Conservation (phyloP, 345 rosid species). For the Lepidium africanum region DNA sequence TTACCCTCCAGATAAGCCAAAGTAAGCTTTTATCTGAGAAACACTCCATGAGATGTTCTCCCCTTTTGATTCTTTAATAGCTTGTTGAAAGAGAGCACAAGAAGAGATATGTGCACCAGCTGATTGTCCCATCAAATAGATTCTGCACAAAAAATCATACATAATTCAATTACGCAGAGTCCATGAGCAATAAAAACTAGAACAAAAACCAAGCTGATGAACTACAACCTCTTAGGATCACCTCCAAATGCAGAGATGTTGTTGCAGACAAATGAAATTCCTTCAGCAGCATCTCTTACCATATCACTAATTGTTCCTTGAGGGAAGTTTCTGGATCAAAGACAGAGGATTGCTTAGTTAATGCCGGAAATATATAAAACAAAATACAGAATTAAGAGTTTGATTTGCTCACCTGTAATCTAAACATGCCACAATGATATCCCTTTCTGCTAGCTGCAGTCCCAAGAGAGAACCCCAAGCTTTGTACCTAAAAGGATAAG, state of each 20-base stretch:
- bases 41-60: slow-evolving; percentile 68
- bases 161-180: background rate
- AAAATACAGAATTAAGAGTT: too few species aligned
- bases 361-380: background rate
- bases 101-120: slow-evolving; percentile 98
- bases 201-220: background rate
- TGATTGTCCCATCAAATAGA: slow-evolving; percentile 95
- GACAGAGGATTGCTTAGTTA: background rate
- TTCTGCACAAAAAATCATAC: slow-evolving; percentile 37
- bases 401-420: slow-evolving; percentile 56
- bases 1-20: slow-evolving; percentile 96
- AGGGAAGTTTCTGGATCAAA: slow-evolving; percentile 73
- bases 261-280: slow-evolving; percentile 80
- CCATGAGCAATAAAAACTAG: background rate
- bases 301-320: slow-evolving; percentile 93
- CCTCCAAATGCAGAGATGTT: slow-evolving; percentile 77
- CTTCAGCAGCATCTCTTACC: slow-evolving; percentile 73
- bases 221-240: slow-evolving; percentile 68
- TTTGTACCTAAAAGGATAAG: slow-evolving; percentile 52
- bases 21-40: slow-evolving; percentile 73
- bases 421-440: slow-evolving; percentile 84
- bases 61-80: slow-evolving; percentile 63
- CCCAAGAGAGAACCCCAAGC: slow-evolving; percentile 99
- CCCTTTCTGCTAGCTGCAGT: slow-evolving; percentile 86
- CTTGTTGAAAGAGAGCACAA: slow-evolving; percentile 86